A percentile compares a stretch with the other conserved stretches of the same genome.
These are phyloP conservation scores for Sporobolus alterniflorus DNA, from an alignment of 202 grass and related monocot genomes.

Conservation along the genomic window DNA sequence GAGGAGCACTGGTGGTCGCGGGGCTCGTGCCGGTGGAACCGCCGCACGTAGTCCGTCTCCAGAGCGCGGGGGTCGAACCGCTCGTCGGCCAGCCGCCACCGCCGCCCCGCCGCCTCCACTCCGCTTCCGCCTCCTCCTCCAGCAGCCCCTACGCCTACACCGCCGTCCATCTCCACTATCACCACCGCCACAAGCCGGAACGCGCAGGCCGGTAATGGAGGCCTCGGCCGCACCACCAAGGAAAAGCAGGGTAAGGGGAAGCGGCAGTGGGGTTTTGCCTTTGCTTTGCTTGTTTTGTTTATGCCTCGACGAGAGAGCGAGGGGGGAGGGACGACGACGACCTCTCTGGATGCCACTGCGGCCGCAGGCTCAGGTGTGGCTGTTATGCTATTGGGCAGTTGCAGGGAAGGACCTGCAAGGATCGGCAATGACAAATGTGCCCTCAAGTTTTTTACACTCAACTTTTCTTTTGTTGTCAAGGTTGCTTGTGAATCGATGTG, in stretches of 20 bases:
- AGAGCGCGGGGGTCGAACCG: conserved; percentile 45
- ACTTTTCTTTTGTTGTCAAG: conserved; percentile 3
- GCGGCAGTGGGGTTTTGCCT: conserved; percentile 36
- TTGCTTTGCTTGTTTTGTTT: conserved; percentile 35
- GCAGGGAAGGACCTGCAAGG: too few species aligned
- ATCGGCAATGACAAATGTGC: too few species aligned
- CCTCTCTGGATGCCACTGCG: conserved; percentile 31
- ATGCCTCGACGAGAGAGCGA: conserved; percentile 8
- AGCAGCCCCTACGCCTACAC: conserved; percentile 18
- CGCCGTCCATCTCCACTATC: conserved; percentile 61
- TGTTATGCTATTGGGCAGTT: conserved; percentile 40
- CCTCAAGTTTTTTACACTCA: neutral
- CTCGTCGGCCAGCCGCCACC: conserved; percentile 84
- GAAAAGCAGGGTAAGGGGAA: conserved; percentile 16
- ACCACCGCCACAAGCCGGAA: neutral
- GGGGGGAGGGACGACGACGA: conserved; percentile 1
- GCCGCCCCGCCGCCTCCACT: conserved; percentile 20
- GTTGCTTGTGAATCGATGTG: conserved; percentile 28
- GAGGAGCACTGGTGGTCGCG: conserved; percentile 90
- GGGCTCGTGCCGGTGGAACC: conserved; percentile 74
- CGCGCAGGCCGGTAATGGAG: conserved; percentile 8
- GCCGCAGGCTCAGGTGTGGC: conserved; percentile 47
- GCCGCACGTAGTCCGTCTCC: conserved; percentile 76
- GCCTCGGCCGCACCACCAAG: neutral
- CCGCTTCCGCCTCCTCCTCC: conserved; percentile 22